Conservation (phyloP, 2,329 filamentous ascomycete species). For the Cryphonectria japonica region DNA sequence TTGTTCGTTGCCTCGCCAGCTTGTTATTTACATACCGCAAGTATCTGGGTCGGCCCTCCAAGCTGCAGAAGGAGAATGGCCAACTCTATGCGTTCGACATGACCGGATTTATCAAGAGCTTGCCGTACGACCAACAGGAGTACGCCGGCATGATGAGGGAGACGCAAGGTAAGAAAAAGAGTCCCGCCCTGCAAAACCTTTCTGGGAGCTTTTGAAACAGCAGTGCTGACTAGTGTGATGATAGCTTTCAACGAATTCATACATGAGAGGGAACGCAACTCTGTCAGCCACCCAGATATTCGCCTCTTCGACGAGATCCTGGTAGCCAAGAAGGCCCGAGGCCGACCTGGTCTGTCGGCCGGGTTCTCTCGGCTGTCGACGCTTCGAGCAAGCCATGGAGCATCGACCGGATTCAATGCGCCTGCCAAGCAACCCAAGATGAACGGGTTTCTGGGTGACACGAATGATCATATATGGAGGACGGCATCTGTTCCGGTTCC, state of each 20-base stretch:
- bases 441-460: slow-evolving; percentile 70
- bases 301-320: slow-evolving; percentile 85
- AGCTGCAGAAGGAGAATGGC: slow-evolving; percentile 62
- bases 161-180: slow-evolving; percentile 60
- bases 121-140: slow-evolving; percentile 68
- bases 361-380: slow-evolving; percentile 67
- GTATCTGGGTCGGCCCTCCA: slow-evolving; percentile 61
- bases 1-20: slow-evolving; percentile 68
- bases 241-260: slow-evolving; percentile 81
- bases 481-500: slow-evolving; percentile 64
- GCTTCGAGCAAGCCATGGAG: slow-evolving; percentile 59
- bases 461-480: slow-evolving; percentile 79
- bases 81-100: slow-evolving; percentile 68
- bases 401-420: slow-evolving; percentile 45
- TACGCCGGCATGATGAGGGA: slow-evolving; percentile 67
- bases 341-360: slow-evolving; percentile 66
- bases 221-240: slow-evolving; percentile 31
- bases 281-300: slow-evolving; percentile 65
- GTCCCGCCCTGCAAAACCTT: neutral
- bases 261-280: slow-evolving; percentile 73
- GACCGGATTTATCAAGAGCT: slow-evolving; percentile 66
- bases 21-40: slow-evolving; percentile 69
- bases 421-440: slow-evolving; percentile 45
- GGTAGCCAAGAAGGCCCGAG: slow-evolving; percentile 72
- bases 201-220: neutral